These are phyloP conservation scores for Cystoderma amianthinum DNA, from an alignment of 768 basidiomycete genomes.

Conservation along the genomic window DNA sequence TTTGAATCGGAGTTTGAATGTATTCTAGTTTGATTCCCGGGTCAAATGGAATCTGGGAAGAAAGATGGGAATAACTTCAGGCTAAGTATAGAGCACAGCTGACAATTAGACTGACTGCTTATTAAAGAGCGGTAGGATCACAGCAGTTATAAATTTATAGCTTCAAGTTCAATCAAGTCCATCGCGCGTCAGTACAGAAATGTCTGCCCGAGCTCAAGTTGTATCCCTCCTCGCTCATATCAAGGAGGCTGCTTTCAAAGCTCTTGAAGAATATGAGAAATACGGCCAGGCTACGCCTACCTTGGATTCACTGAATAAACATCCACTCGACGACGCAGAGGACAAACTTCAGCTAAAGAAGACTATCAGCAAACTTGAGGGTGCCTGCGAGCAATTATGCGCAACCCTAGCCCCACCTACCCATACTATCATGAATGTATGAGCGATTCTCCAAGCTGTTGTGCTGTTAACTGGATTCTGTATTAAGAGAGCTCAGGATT, in stretches of 20 bases:
- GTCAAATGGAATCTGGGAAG: too few relatives aligned
- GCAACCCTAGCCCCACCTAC: constrained; percentile 4
- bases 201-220: constrained; percentile 3
- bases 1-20: too few relatives aligned
- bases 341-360: constrained; percentile 3
- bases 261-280: constrained; percentile 3
- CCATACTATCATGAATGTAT: constrained; percentile 5
- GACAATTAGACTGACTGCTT: too few relatives aligned
- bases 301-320: constrained; percentile 1
- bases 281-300: neutral
- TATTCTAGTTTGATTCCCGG: too few relatives aligned
- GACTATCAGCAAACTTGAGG: constrained; percentile 3
- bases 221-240: constrained; percentile 1
- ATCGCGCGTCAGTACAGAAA: neutral
- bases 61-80: too few relatives aligned
- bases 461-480: neutral
- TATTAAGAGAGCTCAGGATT: neutral
- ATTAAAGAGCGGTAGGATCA: too few relatives aligned
- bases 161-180: neutral
- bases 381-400: constrained; percentile 6
- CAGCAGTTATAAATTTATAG: too few relatives aligned
- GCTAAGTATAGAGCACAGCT: too few relatives aligned
- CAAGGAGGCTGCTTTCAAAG: neutral
- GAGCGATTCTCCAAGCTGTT: neutral
- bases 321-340: constrained; percentile 1